Percentiles rank a stretch among this genome's conserved stretches.
phyloP scores from a whole-genome alignment of 78 protist genomes.

The Isochrysis galbana region DNA sequence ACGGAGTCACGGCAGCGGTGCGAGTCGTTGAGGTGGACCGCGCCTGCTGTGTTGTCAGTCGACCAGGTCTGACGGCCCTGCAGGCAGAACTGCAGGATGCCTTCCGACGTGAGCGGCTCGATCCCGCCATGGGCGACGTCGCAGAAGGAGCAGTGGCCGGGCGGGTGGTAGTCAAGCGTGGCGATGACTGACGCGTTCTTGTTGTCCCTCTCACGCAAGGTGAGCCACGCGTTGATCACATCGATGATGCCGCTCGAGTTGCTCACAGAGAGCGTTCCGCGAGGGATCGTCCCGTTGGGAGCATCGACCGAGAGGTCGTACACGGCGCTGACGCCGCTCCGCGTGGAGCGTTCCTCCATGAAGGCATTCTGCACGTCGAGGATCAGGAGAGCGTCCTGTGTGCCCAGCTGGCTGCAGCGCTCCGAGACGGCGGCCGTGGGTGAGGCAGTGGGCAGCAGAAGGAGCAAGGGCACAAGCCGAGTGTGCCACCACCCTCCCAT shows the following conservation, averaged over 20 bases:
- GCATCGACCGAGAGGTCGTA: neutral
- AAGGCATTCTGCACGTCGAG: neutral
- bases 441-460: no score
- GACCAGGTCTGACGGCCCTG: neutral
- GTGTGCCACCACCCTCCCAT: no score
- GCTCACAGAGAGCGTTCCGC: neutral
- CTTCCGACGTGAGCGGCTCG: neutral
- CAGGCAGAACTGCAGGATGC: neutral
- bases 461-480: no score
- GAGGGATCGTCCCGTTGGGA: neutral
- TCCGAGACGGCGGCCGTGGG: no score
- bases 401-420: neutral
- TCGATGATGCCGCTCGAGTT: neutral
- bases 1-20: neutral
- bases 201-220: neutral
- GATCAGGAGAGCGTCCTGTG: neutral
- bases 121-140: neutral
- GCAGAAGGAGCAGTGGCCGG: neutral
- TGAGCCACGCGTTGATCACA: neutral
- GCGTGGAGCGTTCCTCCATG: neutral
- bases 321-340: neutral
- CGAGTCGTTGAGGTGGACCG: neutral
- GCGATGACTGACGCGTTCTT: neutral
- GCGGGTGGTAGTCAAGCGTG: neutral
- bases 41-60: neutral